Evolutionary conservation across 768 basidiomycete species (phyloP), one percentile per base, ranked within the genome.

Genomic region (Mycena indigotica): DNA sequence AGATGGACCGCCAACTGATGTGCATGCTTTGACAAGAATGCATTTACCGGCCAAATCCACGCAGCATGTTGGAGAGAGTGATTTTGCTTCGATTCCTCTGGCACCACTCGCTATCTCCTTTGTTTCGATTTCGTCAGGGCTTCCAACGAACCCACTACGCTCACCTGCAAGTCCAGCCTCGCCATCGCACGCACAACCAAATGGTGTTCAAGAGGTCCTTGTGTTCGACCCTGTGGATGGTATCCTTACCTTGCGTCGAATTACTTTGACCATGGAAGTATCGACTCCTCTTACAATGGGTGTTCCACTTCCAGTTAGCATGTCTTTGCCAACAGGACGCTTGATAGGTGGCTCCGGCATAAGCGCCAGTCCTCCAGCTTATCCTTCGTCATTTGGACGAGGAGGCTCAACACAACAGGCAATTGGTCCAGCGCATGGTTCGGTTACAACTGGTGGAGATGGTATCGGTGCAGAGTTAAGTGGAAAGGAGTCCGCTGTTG

Each of bases 21-120:
- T 91, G 30, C 57, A 70, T 4, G 83, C 91, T 0, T 63, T 90
- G 10, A 80, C 81, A 0, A 77, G 89, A 12, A 62, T 93, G 26
- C 79, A 77, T 19, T 30, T 62, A 3, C 53, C 53, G 29, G 30
- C 38, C 15, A 29, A 17, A n/a, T n/a, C 30, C 28, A 45, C 51
- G 6, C 56, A 32, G 16, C 44, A 40, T 26, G 16, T 12, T 38
- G 19, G 16, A 19, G 52, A 46, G n/a, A 38, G 6, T 0, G 53
- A 51, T 10, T 24, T 17, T 2, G 2, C 40, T 39, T 41, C 53
- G n/a, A 74, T 75, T 0, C 78, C 86, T 0, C 71, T 87, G 0
- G n/a, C n/a, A n/a, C n/a, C n/a, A n/a, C n/a, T n/a, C n/a, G 79
- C 82, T 0, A 84, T 89, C 60, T 78, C 76, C 0, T 88, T 89